A percentile compares a stretch with the other conserved stretches of the same genome.
These are phyloP conservation scores for Linnemannia schmuckeri DNA, from an alignment of 192 early-diverging fungal genomes.

Conservation along the genomic window DNA sequence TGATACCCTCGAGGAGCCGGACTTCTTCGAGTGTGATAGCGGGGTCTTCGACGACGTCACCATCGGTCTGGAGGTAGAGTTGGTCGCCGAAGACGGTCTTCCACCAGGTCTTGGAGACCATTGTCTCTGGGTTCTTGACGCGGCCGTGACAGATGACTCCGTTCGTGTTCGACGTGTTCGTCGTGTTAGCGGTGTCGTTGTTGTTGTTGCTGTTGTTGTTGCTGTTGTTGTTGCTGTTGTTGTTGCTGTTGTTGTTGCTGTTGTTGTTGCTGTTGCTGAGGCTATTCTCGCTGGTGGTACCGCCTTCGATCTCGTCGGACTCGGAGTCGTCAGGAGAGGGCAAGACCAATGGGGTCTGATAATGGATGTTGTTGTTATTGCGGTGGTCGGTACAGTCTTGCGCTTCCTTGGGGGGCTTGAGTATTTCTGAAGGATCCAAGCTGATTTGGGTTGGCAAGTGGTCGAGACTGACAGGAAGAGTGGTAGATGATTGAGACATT, in stretches of 20 bases:
- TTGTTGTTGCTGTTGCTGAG: background rate
- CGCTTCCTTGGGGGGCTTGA: slow-evolving; percentile 19
- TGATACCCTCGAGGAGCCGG: slow-evolving; percentile 47
- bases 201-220: background rate
- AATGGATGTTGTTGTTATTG: too few species aligned
- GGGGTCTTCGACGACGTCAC: slow-evolving; percentile 74
- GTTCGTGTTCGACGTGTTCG: background rate
- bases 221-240: background rate
- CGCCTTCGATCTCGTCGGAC: background rate
- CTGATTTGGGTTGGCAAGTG: background rate
- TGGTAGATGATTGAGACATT: background rate
- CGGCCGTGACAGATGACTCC: slow-evolving; percentile 36
- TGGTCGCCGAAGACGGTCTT: slow-evolving; percentile 63
- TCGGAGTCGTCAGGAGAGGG: background rate
- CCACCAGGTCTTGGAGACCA: slow-evolving; percentile 71
- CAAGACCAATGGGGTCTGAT: background rate
- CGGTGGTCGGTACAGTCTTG: background rate
- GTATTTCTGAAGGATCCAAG: background rate
- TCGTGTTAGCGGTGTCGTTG: background rate
- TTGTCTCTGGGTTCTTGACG: slow-evolving; percentile 63
- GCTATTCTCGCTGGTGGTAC: background rate
- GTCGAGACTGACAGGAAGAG: background rate
- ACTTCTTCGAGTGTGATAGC: slow-evolving; percentile 68
- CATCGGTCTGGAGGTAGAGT: slow-evolving; percentile 74
- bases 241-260: background rate